These are phyloP conservation scores for Rhynchospora pubera DNA, from an alignment of 176 grass and related monocot species.

Conservation along the genomic window DNA sequence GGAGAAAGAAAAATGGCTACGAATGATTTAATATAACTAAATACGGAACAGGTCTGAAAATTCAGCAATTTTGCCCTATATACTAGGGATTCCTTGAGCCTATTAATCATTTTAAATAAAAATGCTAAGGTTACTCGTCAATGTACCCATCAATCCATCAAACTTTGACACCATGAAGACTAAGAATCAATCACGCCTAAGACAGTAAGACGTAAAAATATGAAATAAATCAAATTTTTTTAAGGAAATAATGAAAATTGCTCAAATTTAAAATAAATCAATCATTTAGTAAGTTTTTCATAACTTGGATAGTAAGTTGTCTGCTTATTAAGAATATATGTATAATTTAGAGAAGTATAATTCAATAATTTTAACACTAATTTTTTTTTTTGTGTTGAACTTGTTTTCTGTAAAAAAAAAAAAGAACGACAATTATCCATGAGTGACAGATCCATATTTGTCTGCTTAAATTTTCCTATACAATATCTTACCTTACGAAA, in stretches of 20 bases:
- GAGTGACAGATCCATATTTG: too few relatives aligned
- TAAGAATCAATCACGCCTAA: background rate
- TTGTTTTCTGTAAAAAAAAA: too few relatives aligned
- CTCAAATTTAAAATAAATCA: too few relatives aligned
- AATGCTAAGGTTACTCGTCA: background rate
- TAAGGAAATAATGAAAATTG: too few relatives aligned
- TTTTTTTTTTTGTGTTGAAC: too few relatives aligned
- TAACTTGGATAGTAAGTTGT: background rate
- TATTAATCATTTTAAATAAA: conserved; percentile 5
- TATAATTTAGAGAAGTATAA: background rate
- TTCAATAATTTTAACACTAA: too few relatives aligned
- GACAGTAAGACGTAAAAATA: background rate
- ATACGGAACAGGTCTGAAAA: conserved; percentile 1
- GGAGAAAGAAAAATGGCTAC: background rate
- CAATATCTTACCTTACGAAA: background rate
- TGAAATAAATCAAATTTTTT: too few relatives aligned
- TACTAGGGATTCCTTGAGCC: background rate
- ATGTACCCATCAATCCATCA: background rate
- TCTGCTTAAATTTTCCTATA: background rate
- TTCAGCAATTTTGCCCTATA: conserved; percentile 2
- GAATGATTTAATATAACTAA: background rate
- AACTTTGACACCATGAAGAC: too few relatives aligned
- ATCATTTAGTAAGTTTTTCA: background rate
- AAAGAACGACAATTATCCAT: too few relatives aligned
- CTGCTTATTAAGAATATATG: background rate